Evolutionary conservation across 495 filamentous ascomycete genomes (phyloP), one percentile per base, ranked within the genome.

Genomic region (Aspergillus cristatus): DNA sequence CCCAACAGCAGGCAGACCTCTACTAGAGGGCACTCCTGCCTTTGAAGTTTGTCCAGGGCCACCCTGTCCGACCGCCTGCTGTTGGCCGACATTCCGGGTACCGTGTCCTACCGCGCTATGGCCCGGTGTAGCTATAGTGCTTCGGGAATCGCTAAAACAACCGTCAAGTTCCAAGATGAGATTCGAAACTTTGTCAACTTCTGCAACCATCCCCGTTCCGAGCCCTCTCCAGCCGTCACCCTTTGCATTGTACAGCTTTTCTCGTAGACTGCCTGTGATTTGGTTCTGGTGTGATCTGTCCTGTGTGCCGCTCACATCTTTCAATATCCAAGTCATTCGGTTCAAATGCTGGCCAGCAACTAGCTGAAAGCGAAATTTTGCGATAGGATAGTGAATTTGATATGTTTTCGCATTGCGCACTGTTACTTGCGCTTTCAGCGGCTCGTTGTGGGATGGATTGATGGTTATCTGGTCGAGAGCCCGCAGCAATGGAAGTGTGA

Each of bases 401-500:
- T 55, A 70, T n/a, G 57, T 60, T 18, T 53, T 63, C 7, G 68
- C 62, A 32, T 56, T 61, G 15, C 69, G 68, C 7, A 53, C 58
- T 8, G 42, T 62, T 18, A 72, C 54, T 14, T 63, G 57, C 32
- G 66, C 37, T 14, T 53, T 50, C 3, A 57, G 42, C 2, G 50
- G 35, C 32, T 48, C 47, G 7, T 51, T 46, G 15, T 50, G 43
- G 14, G 41, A 41, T 7, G 51, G 37, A 17, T 56, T 54, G 10
- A 41, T 18, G 35, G 58, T 56, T 17, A 71, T 52, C 25, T 48
- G 50, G 41, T 69, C 75, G 7, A 95, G 57, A n/a, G 74, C 76
- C 14, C 63, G 65, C 14, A 88, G 65, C 3, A 93, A 56, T 0
- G 86, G 78, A 7, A 91, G 66, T 1, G 86, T 90, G 13, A 75